Base-by-base conservation (phyloP, 1,139 yeast species). In the Hansenula sp. region DNA sequence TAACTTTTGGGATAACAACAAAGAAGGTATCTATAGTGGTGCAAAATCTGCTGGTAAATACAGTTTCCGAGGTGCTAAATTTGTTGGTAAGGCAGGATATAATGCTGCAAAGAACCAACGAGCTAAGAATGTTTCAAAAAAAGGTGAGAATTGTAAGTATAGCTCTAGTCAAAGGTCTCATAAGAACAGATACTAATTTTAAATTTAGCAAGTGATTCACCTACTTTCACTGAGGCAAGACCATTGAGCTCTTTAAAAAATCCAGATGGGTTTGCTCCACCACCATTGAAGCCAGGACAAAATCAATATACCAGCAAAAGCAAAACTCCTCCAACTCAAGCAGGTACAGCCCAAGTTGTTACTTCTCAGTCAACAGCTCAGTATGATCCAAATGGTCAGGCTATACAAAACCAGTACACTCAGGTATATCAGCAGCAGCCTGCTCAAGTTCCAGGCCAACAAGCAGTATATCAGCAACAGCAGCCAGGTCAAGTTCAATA, bases 181-280 rank as follows among this genome's bases (percentile, higher is more conserved):
- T 19, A 17, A 18, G 11, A n/a, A 14, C 8, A 19, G 6, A 28
- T 14, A 32, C 34, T 32, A 32, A 32, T 28, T 9, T 21, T 11
- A 5, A 4, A 3, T 4, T 11, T 13, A 5, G n/a, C n/a, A 19
- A 43, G 40, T 3, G 35, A 37, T 7, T 41, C 47, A 26, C 46
- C 55, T 40, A 44, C 44, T 9, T 36, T 43, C 13, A 47, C 50
- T 2, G 43, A 50, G 2, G 47, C 70, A 3, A 50, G 70, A 37
- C 65, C 71, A 14, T 34, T 64, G 35, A 42, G 55, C 1, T 48
- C 65, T 2, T 51, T 67, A 34, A 59, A 56, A 27, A 71, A 72
- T 46, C 71, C 77, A 9, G 50, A 55, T 5, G 43, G 60, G 12
- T 68, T 77, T 43, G 80, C 82, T 12, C 71, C 81, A 1, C 84